phyloP scores from a whole-genome alignment of 192 early-diverging fungal genomes.

The Umbelopsis vinacea region DNA sequence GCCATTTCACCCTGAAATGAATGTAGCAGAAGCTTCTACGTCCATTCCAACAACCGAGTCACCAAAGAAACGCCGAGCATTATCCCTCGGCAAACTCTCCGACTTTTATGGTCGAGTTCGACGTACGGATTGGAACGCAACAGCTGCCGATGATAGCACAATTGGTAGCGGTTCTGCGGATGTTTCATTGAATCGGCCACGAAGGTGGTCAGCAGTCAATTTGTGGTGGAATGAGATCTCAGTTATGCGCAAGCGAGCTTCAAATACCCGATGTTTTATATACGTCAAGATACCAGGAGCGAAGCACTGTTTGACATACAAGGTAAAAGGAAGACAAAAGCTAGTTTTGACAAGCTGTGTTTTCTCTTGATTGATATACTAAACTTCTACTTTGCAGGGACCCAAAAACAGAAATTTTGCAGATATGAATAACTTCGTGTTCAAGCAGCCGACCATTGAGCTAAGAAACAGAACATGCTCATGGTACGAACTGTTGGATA shows the following conservation, averaged over 20 bases:
- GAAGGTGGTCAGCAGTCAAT: constrained; percentile 10
- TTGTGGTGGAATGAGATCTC: constrained; percentile 16
- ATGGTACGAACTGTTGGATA: constrained; percentile 65
- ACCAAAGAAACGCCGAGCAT: neutral
- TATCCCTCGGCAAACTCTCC: constrained; percentile 5
- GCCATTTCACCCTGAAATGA: neutral
- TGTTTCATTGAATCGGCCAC: neutral
- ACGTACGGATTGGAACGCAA: neutral
- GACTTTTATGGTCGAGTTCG: constrained; percentile 12
- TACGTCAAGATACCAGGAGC: constrained; percentile 82
- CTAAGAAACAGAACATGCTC: constrained; percentile 75
- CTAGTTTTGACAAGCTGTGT: neutral
- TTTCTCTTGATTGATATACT: neutral
- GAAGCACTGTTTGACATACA: constrained; percentile 78
- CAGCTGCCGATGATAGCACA: neutral
- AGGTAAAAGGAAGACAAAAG: constrained; percentile 39
- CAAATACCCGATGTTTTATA: constrained; percentile 80
- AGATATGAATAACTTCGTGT: constrained; percentile 67
- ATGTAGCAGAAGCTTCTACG: neutral
- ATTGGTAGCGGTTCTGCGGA: neutral
- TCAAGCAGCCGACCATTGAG: constrained; percentile 71
- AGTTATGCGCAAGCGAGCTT: constrained; percentile 78
- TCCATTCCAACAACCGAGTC: neutral
- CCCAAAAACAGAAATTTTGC: constrained; percentile 68
- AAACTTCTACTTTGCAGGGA: constrained; percentile 46